phyloP scores from a whole-genome alignment of 2,329 filamentous ascomycete species.

The Cercospora sojina region DNA sequence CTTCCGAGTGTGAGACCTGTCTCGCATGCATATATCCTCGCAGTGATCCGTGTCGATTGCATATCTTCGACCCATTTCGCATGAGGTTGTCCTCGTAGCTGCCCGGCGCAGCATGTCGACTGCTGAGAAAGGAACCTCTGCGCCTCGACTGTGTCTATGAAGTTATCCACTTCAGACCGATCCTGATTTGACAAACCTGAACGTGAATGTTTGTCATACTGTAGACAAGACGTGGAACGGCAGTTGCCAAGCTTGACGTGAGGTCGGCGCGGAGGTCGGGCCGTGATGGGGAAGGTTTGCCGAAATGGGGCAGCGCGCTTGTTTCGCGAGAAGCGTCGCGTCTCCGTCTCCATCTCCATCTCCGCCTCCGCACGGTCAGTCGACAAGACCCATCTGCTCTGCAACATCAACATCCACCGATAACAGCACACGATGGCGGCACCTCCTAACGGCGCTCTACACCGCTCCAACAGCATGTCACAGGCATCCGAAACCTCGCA shows the following conservation, averaged over 20 bases:
- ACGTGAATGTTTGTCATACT: no score
- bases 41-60: background rate
- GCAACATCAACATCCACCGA: background rate
- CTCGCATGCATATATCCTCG: background rate
- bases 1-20: background rate
- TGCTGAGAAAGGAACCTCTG: no score
- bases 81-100: background rate
- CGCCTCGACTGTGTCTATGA: background rate
- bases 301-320: background rate
- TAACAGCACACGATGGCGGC: background rate
- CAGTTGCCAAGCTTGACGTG: background rate
- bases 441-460: background rate
- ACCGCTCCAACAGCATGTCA: constrained; percentile 22
- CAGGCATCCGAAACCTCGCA: constrained; percentile 50
- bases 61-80: background rate
- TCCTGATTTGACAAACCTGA: no score
- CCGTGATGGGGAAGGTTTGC: background rate
- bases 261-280: background rate
- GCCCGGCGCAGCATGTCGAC: no score
- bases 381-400: background rate
- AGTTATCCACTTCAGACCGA: no score
- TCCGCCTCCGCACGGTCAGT: background rate
- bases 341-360: background rate
- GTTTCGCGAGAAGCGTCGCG: background rate
- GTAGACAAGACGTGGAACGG: background rate